These are phyloP conservation scores for Fulvia fulva DNA, from an alignment of 2,329 filamentous ascomycete genomes.

Conservation along the genomic window DNA sequence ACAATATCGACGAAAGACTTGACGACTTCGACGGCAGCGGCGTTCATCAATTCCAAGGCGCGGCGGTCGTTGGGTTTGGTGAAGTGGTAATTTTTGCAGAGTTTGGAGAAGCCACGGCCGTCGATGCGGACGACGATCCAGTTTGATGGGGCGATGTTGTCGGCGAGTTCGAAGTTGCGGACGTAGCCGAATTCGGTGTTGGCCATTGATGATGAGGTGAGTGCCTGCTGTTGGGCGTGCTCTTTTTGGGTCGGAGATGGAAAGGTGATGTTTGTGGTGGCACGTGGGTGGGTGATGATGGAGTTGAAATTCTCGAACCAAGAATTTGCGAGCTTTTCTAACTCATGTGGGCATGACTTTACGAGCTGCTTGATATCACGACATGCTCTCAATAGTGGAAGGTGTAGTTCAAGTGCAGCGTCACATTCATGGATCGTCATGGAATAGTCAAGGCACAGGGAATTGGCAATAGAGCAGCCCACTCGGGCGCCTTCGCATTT, in stretches of 20 bases:
- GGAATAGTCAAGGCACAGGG: no score
- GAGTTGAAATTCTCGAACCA: background rate
- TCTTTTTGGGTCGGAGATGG: background rate
- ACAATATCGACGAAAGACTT: constrained; percentile 78
- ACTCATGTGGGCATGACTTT: background rate
- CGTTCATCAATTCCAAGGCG: constrained; percentile 91
- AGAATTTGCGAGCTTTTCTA: background rate
- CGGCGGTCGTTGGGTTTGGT: constrained; percentile 87
- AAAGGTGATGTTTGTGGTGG: background rate
- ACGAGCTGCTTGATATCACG: background rate
- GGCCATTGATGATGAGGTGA: constrained; percentile 24
- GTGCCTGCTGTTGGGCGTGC: background rate
- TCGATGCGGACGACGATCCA: constrained; percentile 96
- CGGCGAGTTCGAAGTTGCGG: constrained; percentile 78
- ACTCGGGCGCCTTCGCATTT: constrained; percentile 7
- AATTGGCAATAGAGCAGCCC: background rate
- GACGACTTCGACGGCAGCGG: constrained; percentile 79
- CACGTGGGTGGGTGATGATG: background rate
- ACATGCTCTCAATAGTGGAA: background rate
- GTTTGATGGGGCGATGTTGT: constrained; percentile 78
- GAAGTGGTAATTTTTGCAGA: constrained; percentile 61
- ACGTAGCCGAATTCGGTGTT: constrained; percentile 83
- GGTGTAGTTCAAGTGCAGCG: background rate
- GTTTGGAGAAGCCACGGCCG: constrained; percentile 86
- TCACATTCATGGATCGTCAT: no score